These are phyloP conservation scores for Schizosaccharomyces cryophilus DNA, from an alignment of 805 yeast species.

Conservation along the genomic window DNA sequence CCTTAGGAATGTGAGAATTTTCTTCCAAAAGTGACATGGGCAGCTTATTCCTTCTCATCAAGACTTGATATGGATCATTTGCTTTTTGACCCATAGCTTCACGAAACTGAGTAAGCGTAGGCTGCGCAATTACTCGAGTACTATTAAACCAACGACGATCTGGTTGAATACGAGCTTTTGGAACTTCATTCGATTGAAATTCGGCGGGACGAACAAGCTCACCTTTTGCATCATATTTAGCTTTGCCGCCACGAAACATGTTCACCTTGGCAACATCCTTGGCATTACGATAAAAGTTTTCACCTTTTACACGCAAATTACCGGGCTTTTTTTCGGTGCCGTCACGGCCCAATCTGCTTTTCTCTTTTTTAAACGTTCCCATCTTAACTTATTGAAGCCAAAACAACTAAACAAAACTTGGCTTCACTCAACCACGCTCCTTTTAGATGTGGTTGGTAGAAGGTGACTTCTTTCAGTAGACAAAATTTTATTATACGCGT, in stretches of 20 bases:
- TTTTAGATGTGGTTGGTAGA: neutral
- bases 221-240: conserved; percentile 66
- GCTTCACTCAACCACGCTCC: neutral
- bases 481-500: too few relatives aligned
- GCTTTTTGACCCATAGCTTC: conserved; percentile 76
- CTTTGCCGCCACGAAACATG: conserved; percentile 84
- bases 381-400: conserved; percentile 17
- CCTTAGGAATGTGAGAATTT: conserved; percentile 43
- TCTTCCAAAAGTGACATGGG: conserved; percentile 92
- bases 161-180: conserved; percentile 83
- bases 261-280: conserved; percentile 69
- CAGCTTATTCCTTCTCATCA: conserved; percentile 66
- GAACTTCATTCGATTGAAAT: conserved; percentile 65
- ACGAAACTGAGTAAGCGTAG: conserved; percentile 80
- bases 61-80: conserved; percentile 62
- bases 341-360: conserved; percentile 61
- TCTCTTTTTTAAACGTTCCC: conserved; percentile 90
- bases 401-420: neutral
- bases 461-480: neutral
- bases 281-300: conserved; percentile 64
- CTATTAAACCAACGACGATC: conserved; percentile 95
- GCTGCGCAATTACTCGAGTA: conserved; percentile 91
- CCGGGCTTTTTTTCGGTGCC: conserved; percentile 33
- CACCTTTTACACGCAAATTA: conserved; percentile 83
- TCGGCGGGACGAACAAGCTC: conserved; percentile 71